These are phyloP conservation scores for Skeletonema costatum DNA, from an alignment of 108 stramenopile genomes.

Conservation along the genomic window DNA sequence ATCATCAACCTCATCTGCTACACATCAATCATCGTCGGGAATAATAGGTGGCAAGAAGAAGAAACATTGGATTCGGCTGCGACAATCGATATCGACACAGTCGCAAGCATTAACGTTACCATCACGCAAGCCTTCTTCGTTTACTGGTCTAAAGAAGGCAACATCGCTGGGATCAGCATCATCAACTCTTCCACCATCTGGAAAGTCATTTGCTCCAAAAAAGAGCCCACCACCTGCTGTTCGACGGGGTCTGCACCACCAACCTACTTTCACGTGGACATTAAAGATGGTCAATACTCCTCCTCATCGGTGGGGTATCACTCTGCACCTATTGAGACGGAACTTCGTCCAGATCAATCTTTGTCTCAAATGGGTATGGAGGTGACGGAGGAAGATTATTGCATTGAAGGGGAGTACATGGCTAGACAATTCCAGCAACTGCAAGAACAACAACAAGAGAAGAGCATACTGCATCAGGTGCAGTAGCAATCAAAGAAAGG, in stretches of 20 bases:
- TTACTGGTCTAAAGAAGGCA: background rate
- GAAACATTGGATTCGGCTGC: background rate
- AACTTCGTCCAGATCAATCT: constrained; percentile 11
- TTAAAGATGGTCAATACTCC: background rate
- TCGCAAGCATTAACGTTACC: background rate
- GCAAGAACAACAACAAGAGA: too few relatives aligned
- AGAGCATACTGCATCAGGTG: background rate
- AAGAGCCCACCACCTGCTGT: too few relatives aligned
- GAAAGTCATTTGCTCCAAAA: background rate
- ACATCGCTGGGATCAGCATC: background rate
- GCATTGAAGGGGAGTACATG: constrained; percentile 22
- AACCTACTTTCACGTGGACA: background rate
- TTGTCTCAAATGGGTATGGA: constrained; percentile 39
- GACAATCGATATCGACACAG: background rate
- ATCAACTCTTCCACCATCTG: background rate
- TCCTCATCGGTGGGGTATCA: background rate
- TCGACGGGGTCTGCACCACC: background rate
- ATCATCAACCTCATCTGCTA: background rate
- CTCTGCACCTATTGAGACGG: background rate
- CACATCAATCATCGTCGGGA: background rate
- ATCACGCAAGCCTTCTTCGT: background rate
- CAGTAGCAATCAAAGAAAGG: background rate
- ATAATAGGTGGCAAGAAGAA: background rate
- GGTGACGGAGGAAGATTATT: constrained; percentile 33
- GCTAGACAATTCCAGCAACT: background rate